phyloP scores from a whole-genome alignment of 495 filamentous ascomycete species.

The Hypomontagnella submonticulosa region DNA sequence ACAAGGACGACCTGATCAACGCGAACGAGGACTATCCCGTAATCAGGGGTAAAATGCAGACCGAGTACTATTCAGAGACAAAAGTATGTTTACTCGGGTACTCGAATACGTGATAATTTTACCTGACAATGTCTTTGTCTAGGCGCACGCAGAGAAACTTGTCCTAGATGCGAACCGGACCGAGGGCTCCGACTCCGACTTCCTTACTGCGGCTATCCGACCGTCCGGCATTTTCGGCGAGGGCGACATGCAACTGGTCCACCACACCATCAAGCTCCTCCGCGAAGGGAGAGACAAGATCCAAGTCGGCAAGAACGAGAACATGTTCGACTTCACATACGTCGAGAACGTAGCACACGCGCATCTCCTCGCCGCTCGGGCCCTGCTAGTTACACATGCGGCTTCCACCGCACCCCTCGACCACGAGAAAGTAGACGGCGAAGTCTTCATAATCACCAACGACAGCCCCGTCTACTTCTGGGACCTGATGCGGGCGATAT shows the following conservation, averaged over 20 bases:
- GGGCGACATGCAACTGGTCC: conserved; percentile 76
- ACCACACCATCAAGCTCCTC: conserved; percentile 72
- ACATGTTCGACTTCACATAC: conserved; percentile 88
- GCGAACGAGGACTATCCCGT: conserved; percentile 89
- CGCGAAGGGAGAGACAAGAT: conserved; percentile 74
- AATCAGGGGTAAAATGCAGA: conserved; percentile 74
- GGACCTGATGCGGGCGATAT: conserved; percentile 86
- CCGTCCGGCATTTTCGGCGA: conserved; percentile 93
- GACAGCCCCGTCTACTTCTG: conserved; percentile 93
- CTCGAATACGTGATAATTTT: neutral
- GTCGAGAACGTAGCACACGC: conserved; percentile 81
- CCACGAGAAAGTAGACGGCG: conserved; percentile 86
- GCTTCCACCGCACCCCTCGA: conserved; percentile 70
- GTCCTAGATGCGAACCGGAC: conserved; percentile 87
- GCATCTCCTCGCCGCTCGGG: conserved; percentile 75
- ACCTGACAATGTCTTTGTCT: conserved; percentile 13
- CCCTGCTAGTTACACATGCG: conserved; percentile 71
- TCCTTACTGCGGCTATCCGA: conserved; percentile 83
- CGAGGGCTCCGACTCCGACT: conserved; percentile 63
- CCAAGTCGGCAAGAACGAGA: conserved; percentile 89
- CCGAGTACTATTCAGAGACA: conserved; percentile 91
- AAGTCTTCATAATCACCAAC: conserved; percentile 96
- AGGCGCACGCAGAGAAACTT: conserved; percentile 87
- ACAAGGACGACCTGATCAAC: conserved; percentile 81
- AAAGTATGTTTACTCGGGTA: conserved; percentile 64